Base-by-base conservation (phyloP, 2,329 filamentous ascomycete genomes). In the Fusarium citri region DNA sequence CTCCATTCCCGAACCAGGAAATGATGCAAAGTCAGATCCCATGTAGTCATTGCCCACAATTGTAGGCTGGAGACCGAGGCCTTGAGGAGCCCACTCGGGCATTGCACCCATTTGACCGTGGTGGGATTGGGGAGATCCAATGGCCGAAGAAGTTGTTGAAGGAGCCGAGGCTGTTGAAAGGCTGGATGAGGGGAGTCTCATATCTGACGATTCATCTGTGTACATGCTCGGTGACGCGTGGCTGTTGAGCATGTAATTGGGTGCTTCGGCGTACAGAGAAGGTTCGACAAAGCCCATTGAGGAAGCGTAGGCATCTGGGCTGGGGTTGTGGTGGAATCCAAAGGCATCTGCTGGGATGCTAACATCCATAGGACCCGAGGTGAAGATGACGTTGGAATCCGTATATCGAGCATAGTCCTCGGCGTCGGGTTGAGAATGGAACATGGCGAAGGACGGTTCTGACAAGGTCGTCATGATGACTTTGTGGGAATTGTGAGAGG, bases 111-210 rank as follows among this genome's bases (percentile, higher is more conserved):
- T 79, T 71, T 87, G 87, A 59, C 86, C 85, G 74, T 87, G 85
- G 68, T 87, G 85, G 3, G 89, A 90, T 73, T 89, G 87, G 26
- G 90, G 90, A 23, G 90, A 92, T 59, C 89, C 89, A 66, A 90
- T 86, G 56, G 87, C 88, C 11, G 90, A 92, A 2, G 90, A 92
- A 9, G 89, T 83, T 6, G 88, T 88, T 54, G 91, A 92, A 55
- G 83, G 87, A 59, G 80, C 89, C 62, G 88, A 91, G 25, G 84
- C 85, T 64, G 86, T 89, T 65, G 85, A 93, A 66, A 86, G 84
- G 76, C 85, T 88, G 54, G 85, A 91, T 30, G 85, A 87, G 18
- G 85, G 83, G 25, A 86, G 75, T 62, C 81, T 80, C 76, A 85
- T 77, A 22, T 88, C 85, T 5, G 63, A 59, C 64, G 78, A 76